Percentiles rank a stretch among this genome's conserved stretches.
Evolutionary conservation across 345 rosid species (phyloP).

Genomic region (Murraya paniculata): DNA sequence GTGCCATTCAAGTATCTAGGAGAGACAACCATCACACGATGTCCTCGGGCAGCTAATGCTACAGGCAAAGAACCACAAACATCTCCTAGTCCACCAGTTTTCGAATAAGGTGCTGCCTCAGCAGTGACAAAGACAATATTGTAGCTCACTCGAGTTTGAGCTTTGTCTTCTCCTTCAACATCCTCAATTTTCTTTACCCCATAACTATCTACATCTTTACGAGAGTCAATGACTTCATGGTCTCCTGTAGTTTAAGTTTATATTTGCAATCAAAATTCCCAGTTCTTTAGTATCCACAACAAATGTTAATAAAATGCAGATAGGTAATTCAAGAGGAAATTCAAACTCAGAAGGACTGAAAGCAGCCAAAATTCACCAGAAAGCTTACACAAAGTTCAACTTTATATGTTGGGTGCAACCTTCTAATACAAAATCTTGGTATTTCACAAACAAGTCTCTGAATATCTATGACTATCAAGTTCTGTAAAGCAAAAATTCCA

Average conservation of each 20-base stretch:
- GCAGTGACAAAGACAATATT: constrained; percentile 79
- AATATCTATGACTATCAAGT: neutral
- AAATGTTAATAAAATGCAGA: neutral
- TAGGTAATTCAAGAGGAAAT: neutral
- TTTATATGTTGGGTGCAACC: neutral
- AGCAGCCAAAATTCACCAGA: neutral
- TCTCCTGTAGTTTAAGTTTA: constrained; percentile 36
- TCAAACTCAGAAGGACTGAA: neutral
- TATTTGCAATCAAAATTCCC: constrained; percentile 7
- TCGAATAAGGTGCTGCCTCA: constrained; percentile 96
- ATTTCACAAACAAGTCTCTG: neutral
- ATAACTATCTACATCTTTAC: constrained; percentile 18
- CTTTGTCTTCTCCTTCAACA: constrained; percentile 27
- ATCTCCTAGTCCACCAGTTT: constrained; percentile 96
- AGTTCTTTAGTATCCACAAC: neutral
- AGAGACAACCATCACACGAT: constrained; percentile 93
- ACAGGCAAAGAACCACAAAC: constrained; percentile 95
- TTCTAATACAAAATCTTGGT: neutral
- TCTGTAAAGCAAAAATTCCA: neutral
- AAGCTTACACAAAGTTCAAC: neutral
- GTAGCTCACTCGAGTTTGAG: constrained; percentile 32
- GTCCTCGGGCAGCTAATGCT: constrained; percentile 74
- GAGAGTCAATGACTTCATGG: constrained; percentile 22
- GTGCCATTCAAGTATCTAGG: constrained; percentile 75
- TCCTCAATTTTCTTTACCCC: constrained; percentile 34